Evolutionary conservation across 345 rosid genomes (phyloP), one percentile per base, ranked within the genome.

Genomic region (Populus simonii): DNA sequence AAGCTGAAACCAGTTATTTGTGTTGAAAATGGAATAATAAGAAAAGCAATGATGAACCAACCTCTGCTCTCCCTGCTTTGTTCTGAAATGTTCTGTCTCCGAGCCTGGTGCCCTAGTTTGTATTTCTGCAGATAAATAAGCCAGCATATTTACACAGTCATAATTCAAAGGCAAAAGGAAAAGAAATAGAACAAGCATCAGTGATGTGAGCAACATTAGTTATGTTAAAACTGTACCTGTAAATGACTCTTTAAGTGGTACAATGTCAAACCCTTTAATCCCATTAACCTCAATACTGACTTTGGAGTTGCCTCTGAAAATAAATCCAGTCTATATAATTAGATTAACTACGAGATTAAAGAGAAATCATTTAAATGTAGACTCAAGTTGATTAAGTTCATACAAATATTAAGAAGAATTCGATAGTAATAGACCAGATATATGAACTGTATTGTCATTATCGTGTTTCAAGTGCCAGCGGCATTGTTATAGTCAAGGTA

Each of bases 211-310:
- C 27, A 55, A 22, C 29, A 22, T 4, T 2, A 57, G 29, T 9
- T n/a, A 17, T 29, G 15, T 6, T 51, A 16, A 27, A n/a, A 33
- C 17, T 27, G 25, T 66, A 92, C 99, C 99, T 95, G 99, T 63
- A 95, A 81, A 85, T 95, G 99, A 82, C 98, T 93, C 87, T 93
- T 95, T 75, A 93, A 85, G 86, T 95, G 99, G 82, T 92, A 95
- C 81, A 93, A 70, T 38, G 99, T 95, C 84, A 95, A 87, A 38
- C 99, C 99, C 84, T 95, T 95, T 57, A 92, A 74, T 41, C 98
- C 99, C 99, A 95, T 95, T 45, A 93, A 25, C 78, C 91, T 90
- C 79, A 92, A 69, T 76, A 93, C 98, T 1, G 98, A 86, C 74
- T 95, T 95, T 29, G 99, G 99, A 66, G 99, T 95, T 57, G 99